Base-by-base conservation (phyloP, 2,329 filamentous ascomycete genomes). In the Fusarium sambucinum region DNA sequence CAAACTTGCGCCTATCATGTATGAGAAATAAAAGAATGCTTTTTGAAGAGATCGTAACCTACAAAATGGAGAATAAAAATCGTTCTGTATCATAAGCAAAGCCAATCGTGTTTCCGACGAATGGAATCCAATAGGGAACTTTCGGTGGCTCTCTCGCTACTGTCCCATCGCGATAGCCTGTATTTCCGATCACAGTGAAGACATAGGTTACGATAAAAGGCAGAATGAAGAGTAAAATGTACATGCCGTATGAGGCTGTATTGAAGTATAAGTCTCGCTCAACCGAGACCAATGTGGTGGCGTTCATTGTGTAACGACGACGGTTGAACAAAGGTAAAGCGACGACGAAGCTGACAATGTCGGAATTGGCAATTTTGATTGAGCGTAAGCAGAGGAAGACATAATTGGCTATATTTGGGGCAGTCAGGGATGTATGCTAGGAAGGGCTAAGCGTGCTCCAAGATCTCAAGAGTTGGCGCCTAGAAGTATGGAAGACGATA, bases 41-140 rank as follows among this genome's bases (percentile, higher is more conserved):
- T 13, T 3, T 7, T 7, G 12, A 4, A 17, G 1, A 2, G 3
- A 3, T 3, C 4, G 6, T 2, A 2, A 14, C 60, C 13, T 37
- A 70, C 68, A 68, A 17, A 12, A 60, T 46, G 9, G 68, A 70
- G 3, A 30, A 46, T 4, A 70, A 25, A 7, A 70, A 70, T 4
- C 41, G 44, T 3, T 70, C 68, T 1, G 68, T 70, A n/a, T 70
- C 21, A 13, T 61, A 58, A 7, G 63, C 67, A 25, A 70, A 70
- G 0, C 67, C 41, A 2, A 70, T 27, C 1, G 68, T 70, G 14
- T 70, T 70, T 0, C 68, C 68, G 0, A 70, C 58, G 0, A 61
- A 48, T 0, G 68, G 68, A 1, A 70, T 68, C 63, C 55, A 65
- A 27, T 70, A 70, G 7, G 68, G 68, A 16, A 70, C 63, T 16